Evolutionary conservation across 805 yeast genomes (phyloP), one percentile per base, ranked within the genome.

Genomic region (Kluyveromyces lactis): DNA sequence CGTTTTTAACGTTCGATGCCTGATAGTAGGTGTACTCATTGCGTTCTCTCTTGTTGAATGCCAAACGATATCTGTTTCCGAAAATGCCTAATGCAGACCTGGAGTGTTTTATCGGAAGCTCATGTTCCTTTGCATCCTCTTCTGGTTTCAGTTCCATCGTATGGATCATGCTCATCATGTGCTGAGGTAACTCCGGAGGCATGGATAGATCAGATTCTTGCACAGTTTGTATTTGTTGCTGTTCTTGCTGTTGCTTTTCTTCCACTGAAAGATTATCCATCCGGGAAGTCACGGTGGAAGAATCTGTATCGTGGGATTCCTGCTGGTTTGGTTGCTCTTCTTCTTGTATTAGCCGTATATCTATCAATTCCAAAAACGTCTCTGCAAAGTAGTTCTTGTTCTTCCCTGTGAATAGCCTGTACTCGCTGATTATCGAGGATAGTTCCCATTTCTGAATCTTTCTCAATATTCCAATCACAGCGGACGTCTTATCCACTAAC

Each of bases 381-480:
- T 89, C 96, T 16, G 86, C 85, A 47, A 73, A 75, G 56, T 86
- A 87, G 51, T 79, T 86, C 33, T 81, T 70, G 48, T 81, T 77
- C 47, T 75, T 76, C 23, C 86, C 83, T 16, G 85, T 69, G 58
- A 77, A 84, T 7, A 84, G 68, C 39, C 95, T 67, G 60, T 86
- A 92, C 58, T 90, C 97, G 50, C 81, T 81, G 17, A 87, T 73
- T 4, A 90, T 77, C 15, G 94, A 80, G 18, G 89, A 77, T 55
- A 82, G 81, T 50, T 79, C 81, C 97, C 97, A 90, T 61, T 82
- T 82, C 60, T 86, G 92, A 29, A 89, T 68, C 55, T 81, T 79
- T 38, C 98, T 68, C 26, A 92, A 62, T 2, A 89, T 67, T 0
- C 97, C 96, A 9, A 86, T 75, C 15, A 89, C 69, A 10, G 92